Evolutionary conservation across 2,329 filamentous ascomycete species (phyloP).

Genomic region (Calonectria leucothoes): DNA sequence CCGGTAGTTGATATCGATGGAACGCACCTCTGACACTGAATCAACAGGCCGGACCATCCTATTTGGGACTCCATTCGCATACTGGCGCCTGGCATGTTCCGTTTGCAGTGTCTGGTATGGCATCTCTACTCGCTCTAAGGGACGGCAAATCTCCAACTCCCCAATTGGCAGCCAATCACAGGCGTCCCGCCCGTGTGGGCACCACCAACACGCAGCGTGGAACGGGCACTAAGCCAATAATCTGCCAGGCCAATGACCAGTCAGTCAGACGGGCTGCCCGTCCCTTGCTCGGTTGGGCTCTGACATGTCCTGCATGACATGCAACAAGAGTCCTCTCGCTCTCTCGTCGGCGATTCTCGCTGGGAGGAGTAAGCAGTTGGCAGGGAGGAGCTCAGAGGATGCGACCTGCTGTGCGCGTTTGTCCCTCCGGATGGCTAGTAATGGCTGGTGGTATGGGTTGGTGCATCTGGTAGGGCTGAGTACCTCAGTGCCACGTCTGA

Average conservation of each 20-base stretch:
- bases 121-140: not conserved
- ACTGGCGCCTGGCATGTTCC: not conserved
- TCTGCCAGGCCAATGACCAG: conserved; percentile 10
- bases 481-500: conserved; percentile 39
- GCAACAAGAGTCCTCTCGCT: not conserved
- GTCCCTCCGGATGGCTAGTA: not conserved
- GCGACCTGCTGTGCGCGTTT: not conserved
- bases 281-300: not conserved
- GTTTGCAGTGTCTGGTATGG: not conserved
- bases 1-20: not conserved
- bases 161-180: conserved; percentile 6
- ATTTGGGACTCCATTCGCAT: not conserved
- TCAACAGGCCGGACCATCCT: not conserved
- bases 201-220: not conserved
- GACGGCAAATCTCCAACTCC: not conserved
- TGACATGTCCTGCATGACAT: conserved; percentile 7
- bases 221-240: conserved; percentile 14
- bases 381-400: conserved; percentile 3
- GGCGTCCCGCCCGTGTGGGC: conserved; percentile 9
- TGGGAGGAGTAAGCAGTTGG: conserved; percentile 8
- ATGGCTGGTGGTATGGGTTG: not conserved
- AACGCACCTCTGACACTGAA: not conserved
- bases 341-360: not conserved
- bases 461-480: conserved; percentile 40
- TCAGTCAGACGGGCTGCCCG: conserved; percentile 24